Evolutionary conservation across 2,329 filamentous ascomycete genomes (phyloP).

Genomic region (Trichoderma polysporum): DNA sequence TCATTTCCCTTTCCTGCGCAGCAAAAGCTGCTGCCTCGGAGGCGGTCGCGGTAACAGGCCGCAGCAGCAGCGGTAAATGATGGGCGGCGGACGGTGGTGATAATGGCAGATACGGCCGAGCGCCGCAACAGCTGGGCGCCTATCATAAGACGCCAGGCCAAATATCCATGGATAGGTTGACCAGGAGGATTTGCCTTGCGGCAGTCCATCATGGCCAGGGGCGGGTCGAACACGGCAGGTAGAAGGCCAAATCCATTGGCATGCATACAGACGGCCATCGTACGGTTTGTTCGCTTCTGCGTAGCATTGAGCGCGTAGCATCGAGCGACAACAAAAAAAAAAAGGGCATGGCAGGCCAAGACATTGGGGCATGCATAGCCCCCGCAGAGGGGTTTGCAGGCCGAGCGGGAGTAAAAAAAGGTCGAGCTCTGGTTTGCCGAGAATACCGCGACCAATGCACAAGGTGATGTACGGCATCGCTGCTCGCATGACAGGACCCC

Average conservation of each 20-base stretch:
- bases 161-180: neutral
- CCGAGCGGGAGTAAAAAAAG: neutral
- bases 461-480: constrained; percentile 13
- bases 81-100: constrained; percentile 1
- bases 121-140: constrained; percentile 2
- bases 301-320: neutral
- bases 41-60: neutral
- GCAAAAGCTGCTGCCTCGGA: neutral
- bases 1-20: neutral
- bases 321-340: neutral
- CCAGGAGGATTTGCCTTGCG: neutral
- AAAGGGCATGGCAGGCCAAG: neutral
- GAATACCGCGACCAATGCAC: constrained; percentile 16
- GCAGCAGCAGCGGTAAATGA: constrained; percentile 2
- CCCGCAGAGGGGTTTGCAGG: constrained; percentile 15
- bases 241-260: neutral
- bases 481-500: constrained; percentile 9
- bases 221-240: neutral
- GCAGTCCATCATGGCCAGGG: neutral
- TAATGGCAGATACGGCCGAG: constrained; percentile 16
- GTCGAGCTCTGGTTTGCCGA: constrained; percentile 13
- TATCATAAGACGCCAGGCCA: constrained; percentile 1
- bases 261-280: neutral
- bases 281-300: neutral
- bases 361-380: neutral